Percentiles rank a stretch among this genome's conserved stretches.
phyloP scores from a whole-genome alignment of 495 filamentous ascomycete genomes.

The Staphylotrichum tortipilum region DNA sequence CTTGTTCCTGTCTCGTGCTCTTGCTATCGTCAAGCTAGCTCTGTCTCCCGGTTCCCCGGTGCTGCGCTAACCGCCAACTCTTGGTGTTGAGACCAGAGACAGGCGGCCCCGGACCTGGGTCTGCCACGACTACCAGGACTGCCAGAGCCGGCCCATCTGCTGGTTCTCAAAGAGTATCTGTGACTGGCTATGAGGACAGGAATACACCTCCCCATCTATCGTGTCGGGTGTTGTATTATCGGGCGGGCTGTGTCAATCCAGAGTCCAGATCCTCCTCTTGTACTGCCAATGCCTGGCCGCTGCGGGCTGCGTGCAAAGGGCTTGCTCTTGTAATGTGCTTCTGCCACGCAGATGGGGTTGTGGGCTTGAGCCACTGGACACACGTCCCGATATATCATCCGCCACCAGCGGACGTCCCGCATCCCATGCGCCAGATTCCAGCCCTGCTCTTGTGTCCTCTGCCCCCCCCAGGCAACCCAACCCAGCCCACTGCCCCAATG shows the following conservation, averaged over 20 bases:
- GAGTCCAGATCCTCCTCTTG: constrained; percentile 20
- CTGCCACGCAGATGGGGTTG: background rate
- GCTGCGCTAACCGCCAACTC: constrained; percentile 44
- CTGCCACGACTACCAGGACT: too few relatives aligned
- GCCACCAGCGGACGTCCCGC: background rate
- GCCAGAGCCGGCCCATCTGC: constrained; percentile 21
- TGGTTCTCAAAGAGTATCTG: constrained; percentile 39
- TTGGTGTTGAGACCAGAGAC: constrained; percentile 21
- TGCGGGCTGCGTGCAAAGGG: constrained; percentile 1
- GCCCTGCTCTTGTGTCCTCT: constrained; percentile 8
- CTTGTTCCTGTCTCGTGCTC: constrained; percentile 44
- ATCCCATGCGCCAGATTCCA: background rate
- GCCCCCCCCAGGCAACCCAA: background rate
- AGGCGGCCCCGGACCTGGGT: too few relatives aligned
- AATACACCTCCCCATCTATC: constrained; percentile 23
- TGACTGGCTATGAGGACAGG: constrained; percentile 39
- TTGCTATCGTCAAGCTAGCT: constrained; percentile 55
- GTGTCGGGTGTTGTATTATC: constrained; percentile 5
- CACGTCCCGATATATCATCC: background rate
- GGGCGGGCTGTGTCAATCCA: background rate
- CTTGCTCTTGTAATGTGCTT: constrained; percentile 3
- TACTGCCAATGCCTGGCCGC: constrained; percentile 5
- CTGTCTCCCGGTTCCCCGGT: constrained; percentile 23
- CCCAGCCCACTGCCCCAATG: background rate
- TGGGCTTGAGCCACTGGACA: background rate